A percentile compares a stretch with the other conserved stretches of the same genome.
Evolutionary conservation across 371 early-diverging fungal species (phyloP).

Genomic region (Conidiobolus incongruus): DNA sequence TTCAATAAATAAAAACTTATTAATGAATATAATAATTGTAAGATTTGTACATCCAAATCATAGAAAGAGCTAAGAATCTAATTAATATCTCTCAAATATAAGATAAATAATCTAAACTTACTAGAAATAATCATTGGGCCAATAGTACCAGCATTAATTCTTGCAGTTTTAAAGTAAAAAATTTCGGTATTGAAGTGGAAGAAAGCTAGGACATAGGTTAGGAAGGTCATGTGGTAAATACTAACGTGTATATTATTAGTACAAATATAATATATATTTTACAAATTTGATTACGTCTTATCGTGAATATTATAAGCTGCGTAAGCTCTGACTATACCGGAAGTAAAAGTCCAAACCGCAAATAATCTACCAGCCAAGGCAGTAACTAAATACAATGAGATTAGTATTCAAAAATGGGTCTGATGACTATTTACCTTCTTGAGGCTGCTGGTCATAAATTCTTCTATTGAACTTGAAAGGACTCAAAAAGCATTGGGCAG

Average conservation of each 20-base stretch:
- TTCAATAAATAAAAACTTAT: too few species aligned
- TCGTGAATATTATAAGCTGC: constrained; percentile 48
- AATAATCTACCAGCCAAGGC: constrained; percentile 43
- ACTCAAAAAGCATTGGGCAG: constrained; percentile 42
- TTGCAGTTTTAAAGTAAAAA: constrained; percentile 42
- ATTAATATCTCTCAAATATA: too few species aligned
- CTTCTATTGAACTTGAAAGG: constrained; percentile 30
- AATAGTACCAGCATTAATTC: constrained; percentile 27
- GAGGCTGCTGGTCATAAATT: constrained; percentile 33
- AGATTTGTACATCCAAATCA: background rate
- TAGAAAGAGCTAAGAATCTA: background rate
- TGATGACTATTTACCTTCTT: constrained; percentile 14
- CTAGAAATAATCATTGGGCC: constrained; percentile 37
- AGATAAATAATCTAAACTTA: too few species aligned
- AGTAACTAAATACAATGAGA: too few species aligned
- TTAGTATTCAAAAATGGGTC: background rate
- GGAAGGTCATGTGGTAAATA: constrained; percentile 39
- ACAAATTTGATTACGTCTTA: too few species aligned
- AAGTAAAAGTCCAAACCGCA: constrained; percentile 58
- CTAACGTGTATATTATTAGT: too few species aligned
- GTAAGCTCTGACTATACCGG: constrained; percentile 48
- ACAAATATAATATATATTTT: too few species aligned
- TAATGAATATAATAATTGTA: too few species aligned
- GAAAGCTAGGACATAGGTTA: constrained; percentile 47
- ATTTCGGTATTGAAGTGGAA: constrained; percentile 42